Evolutionary conservation across 106 monocot genomes (phyloP).

Genomic region (Dendrobium huoshanense): DNA sequence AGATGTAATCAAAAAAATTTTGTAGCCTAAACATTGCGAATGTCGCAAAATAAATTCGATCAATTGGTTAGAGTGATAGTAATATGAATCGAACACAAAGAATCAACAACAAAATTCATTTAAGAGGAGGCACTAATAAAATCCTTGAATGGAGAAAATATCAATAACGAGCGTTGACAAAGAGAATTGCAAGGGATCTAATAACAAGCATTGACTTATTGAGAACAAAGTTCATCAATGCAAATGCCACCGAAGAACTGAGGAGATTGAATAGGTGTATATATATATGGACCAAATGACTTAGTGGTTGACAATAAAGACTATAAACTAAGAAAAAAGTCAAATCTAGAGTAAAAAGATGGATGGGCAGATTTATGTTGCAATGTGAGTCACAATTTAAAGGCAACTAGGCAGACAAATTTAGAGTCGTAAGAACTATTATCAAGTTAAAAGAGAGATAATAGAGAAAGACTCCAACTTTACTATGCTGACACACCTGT

Average conservation of each 20-base stretch:
- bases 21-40: neutral
- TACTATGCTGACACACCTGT: neutral
- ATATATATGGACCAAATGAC: neutral
- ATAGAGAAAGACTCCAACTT: neutral
- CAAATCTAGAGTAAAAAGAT: neutral
- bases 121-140: neutral
- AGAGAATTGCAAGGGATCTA: neutral
- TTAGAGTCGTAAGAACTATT: neutral
- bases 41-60: neutral
- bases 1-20: neutral
- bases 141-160: neutral
- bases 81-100: too few relatives aligned
- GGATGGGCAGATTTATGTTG: neutral
- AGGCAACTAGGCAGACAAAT: neutral
- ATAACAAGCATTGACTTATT: neutral
- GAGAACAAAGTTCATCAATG: neutral
- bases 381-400: neutral
- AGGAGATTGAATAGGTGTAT: neutral
- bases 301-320: neutral
- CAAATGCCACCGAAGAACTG: neutral
- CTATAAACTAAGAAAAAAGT: neutral
- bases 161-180: neutral
- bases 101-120: neutral
- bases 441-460: neutral
- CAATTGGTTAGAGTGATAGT: neutral